These are phyloP conservation scores for Spathaspora boniae DNA, from an alignment of 805 yeast species.

Conservation along the genomic window DNA sequence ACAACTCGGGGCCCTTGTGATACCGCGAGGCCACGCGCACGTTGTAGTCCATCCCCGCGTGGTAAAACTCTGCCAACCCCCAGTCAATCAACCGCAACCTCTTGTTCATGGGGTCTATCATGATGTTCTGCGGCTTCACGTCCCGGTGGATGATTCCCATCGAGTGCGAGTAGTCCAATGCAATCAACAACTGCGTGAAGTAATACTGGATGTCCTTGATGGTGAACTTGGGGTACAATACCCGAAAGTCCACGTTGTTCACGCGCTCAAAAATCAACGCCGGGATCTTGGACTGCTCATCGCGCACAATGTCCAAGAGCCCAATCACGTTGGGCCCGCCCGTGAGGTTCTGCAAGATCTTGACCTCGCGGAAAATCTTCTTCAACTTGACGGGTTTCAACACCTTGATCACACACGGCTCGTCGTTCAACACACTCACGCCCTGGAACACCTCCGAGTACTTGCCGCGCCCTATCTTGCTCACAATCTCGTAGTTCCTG, in stretches of 20 bases:
- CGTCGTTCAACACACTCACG: slow-evolving; percentile 59
- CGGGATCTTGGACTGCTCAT: slow-evolving; percentile 76
- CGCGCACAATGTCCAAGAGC: slow-evolving; percentile 77
- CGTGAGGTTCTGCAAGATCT: slow-evolving; percentile 77
- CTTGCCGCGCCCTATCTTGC: slow-evolving; percentile 88
- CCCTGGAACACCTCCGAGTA: slow-evolving; percentile 95
- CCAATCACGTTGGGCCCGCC: slow-evolving; percentile 82
- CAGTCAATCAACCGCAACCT: slow-evolving; percentile 84
- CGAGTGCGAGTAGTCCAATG: slow-evolving; percentile 86
- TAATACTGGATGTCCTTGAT: slow-evolving; percentile 77
- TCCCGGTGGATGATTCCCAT: slow-evolving; percentile 96
- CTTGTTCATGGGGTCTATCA: slow-evolving; percentile 79
- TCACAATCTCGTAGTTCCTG: slow-evolving; percentile 66
- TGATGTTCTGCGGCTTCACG: slow-evolving; percentile 92
- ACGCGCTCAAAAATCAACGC: slow-evolving; percentile 85
- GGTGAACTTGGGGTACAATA: slow-evolving; percentile 74
- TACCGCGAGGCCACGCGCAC: slow-evolving; percentile 92
- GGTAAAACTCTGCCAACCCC: slow-evolving; percentile 95
- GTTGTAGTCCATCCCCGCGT: slow-evolving; percentile 82
- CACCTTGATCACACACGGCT: slow-evolving; percentile 77
- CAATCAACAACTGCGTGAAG: slow-evolving; percentile 75
- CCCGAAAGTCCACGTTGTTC: slow-evolving; percentile 77
- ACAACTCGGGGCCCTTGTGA: slow-evolving; percentile 89
- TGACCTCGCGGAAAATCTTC: slow-evolving; percentile 86
- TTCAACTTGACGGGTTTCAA: slow-evolving; percentile 90